Base-by-base conservation (phyloP, 2,329 filamentous ascomycete species). In the Sclerotinia nivalis region DNA sequence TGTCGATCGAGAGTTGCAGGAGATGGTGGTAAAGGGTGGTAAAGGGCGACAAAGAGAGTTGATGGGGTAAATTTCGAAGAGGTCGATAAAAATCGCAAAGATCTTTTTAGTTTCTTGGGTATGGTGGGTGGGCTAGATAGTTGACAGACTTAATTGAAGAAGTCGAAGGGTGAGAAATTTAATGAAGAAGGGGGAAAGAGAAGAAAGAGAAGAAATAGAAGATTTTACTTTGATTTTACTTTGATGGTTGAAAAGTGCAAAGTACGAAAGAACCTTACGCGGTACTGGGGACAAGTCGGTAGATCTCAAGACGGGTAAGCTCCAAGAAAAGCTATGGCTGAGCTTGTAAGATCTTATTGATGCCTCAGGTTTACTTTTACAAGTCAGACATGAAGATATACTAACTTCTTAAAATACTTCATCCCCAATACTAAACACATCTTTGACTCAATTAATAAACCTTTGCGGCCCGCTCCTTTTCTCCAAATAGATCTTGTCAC, bases 81-180 rank as follows among this genome's bases (percentile, higher is more conserved):
- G 20, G 20, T 37, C 12, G 43, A 43, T 43, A 13, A 43, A 31
- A 47, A 59, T 59, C 43, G 65, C 54, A 43, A 40, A 40, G 65
- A 67, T 67, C 65, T 58, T 45, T 59, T 12, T 13, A 43, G 47
- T 58, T 67, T 67, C 54, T 54, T 37, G 13, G 40, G 9, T 58
- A n/a, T 31, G 1, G 4, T 13, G 40, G 40, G 40, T 67, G 55
- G 31, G 22, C n/a, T 59, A 22, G n/a, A 50, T 40, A 45, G 34
- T 43, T 43, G 28, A n/a, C 28, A n/a, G 13, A 45, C 43, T 62
- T 15, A 49, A 49, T 34, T 49, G 43, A 62, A 49, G 59, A 62
- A 49, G 43, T n/a, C 45, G 40, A 5, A 50, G 1, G 45, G 25
- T 49, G 28, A 18, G 34, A 31, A 10, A 18, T 34, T n/a, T 20